Evolutionary conservation across 768 basidiomycete genomes (phyloP).

Genomic region (Podaxis mareebaensis): DNA sequence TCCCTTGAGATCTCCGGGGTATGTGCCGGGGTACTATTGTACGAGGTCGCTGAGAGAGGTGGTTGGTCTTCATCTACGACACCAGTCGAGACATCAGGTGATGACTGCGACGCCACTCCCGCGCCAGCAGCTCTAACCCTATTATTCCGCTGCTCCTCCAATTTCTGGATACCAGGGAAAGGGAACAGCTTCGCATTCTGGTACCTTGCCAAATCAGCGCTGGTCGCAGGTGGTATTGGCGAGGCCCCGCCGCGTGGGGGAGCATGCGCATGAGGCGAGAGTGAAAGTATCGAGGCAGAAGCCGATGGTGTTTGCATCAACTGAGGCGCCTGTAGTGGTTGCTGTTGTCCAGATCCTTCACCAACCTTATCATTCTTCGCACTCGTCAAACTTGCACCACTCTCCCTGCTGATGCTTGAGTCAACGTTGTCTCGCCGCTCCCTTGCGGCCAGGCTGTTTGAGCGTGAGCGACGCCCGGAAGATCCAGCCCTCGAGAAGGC

Average conservation of each 20-base stretch:
- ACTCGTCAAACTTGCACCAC: slow-evolving; percentile 69
- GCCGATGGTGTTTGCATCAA: slow-evolving; percentile 64
- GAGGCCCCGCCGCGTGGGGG: slow-evolving; percentile 61
- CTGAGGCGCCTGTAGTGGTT: slow-evolving; percentile 42
- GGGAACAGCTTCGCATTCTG: slow-evolving; percentile 83
- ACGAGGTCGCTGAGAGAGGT: slow-evolving; percentile 45
- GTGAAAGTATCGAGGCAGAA: slow-evolving; percentile 69
- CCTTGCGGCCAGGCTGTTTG: slow-evolving; percentile 71
- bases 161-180: slow-evolving; percentile 82
- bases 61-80: slow-evolving; percentile 50
- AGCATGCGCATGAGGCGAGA: slow-evolving; percentile 48
- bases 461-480: slow-evolving; percentile 73
- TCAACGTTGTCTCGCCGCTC: slow-evolving; percentile 70
- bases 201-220: slow-evolving; percentile 72
- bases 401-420: slow-evolving; percentile 74
- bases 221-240: slow-evolving; percentile 76
- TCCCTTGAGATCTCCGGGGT: slow-evolving; percentile 56
- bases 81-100: slow-evolving; percentile 45
- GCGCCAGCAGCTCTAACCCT: slow-evolving; percentile 48
- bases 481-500: slow-evolving; percentile 69
- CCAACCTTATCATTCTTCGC: slow-evolving; percentile 59
- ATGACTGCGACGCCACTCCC: slow-evolving; percentile 43
- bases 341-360: slow-evolving; percentile 27
- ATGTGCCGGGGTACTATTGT: slow-evolving; percentile 48
- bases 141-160: slow-evolving; percentile 72